A percentile compares a stretch with the other conserved stretches of the same genome.
Conservation (phyloP, 2,329 filamentous ascomycete genomes). For the Ophiocordyceps australis region DNA sequence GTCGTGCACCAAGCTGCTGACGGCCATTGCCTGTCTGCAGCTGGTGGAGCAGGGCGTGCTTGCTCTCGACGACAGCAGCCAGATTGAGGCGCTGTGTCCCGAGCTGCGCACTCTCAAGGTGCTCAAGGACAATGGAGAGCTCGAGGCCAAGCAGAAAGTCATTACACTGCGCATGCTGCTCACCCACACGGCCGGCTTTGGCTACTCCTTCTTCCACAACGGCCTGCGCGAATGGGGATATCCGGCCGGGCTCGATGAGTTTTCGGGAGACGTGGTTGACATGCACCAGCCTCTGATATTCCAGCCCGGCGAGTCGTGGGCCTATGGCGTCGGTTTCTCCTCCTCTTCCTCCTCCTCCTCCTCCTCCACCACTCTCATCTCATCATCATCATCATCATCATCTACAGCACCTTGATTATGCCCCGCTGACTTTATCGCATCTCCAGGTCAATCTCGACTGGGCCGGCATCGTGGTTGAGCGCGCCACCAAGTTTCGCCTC, state of each 20-base stretch:
- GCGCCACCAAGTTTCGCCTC: slow-evolving; percentile 21
- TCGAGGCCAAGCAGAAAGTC: slow-evolving; percentile 22
- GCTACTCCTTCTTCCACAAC: slow-evolving; percentile 36
- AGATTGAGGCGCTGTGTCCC: slow-evolving; percentile 26
- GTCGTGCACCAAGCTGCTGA: slow-evolving; percentile 37
- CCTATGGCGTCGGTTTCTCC: slow-evolving; percentile 39
- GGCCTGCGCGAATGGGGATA: slow-evolving; percentile 24
- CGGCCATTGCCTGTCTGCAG: slow-evolving; percentile 34
- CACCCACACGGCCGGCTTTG: slow-evolving; percentile 35
- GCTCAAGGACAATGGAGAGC: slow-evolving; percentile 15
- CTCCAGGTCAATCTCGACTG: slow-evolving; percentile 34
- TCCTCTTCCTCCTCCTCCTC: too few species aligned
- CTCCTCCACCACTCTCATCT: too few species aligned
- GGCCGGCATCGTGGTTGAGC: slow-evolving; percentile 30
- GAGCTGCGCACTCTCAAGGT: slow-evolving; percentile 29
- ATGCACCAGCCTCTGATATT: slow-evolving; percentile 36
- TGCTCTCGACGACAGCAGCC: slow-evolving; percentile 25
- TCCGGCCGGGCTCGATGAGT: slow-evolving; percentile 36
- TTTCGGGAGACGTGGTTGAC: slow-evolving; percentile 32
- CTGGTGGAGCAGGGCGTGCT: slow-evolving; percentile 32
- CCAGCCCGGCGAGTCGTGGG: slow-evolving; percentile 43
- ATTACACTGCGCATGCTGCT: slow-evolving; percentile 42
- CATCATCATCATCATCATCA: too few species aligned
- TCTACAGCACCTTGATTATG: too few species aligned
- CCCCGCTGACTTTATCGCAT: background rate